phyloP scores from a whole-genome alignment of 768 basidiomycete species.

The Nevesoporus exiguus region DNA sequence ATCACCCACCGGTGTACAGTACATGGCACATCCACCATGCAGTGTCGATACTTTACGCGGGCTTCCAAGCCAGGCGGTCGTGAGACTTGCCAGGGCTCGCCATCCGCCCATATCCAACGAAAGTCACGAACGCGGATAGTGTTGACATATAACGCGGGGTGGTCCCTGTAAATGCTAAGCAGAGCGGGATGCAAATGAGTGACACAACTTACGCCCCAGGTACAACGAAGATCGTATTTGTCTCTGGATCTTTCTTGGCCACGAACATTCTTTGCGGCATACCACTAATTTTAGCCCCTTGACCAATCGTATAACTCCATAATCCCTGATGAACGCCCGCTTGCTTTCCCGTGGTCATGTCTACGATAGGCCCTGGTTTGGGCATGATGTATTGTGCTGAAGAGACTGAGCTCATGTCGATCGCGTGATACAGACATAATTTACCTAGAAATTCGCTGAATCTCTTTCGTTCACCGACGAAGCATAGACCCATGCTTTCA shows the following conservation, averaged over 20 bases:
- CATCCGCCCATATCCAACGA: slow-evolving; percentile 74
- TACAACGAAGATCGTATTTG: slow-evolving; percentile 74
- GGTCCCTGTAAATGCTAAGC: slow-evolving; percentile 41
- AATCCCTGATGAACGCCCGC: slow-evolving; percentile 68
- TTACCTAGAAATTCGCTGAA: slow-evolving; percentile 74
- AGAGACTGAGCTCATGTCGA: not conserved
- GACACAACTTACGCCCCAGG: slow-evolving; percentile 54
- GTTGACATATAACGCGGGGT: slow-evolving; percentile 51
- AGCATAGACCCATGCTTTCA: slow-evolving; percentile 95
- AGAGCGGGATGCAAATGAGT: not conserved
- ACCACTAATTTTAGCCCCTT: slow-evolving; percentile 67
- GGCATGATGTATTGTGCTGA: slow-evolving; percentile 75
- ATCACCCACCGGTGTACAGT: slow-evolving; percentile 45
- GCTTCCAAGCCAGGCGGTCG: slow-evolving; percentile 44
- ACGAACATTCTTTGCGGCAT: slow-evolving; percentile 66
- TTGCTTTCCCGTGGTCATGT: slow-evolving; percentile 49
- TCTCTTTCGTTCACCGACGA: slow-evolving; percentile 75
- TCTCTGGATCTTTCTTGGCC: slow-evolving; percentile 57
- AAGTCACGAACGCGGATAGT: slow-evolving; percentile 47
- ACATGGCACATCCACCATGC: slow-evolving; percentile 56
- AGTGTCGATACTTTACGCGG: slow-evolving; percentile 65
- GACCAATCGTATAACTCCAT: slow-evolving; percentile 85
- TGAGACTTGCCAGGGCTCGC: slow-evolving; percentile 46
- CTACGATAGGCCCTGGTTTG: slow-evolving; percentile 66
- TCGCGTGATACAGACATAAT: slow-evolving; percentile 17